Evolutionary conservation across 164 flowering plant genomes (phyloP).

Genomic region (Berberis thunbergii): DNA sequence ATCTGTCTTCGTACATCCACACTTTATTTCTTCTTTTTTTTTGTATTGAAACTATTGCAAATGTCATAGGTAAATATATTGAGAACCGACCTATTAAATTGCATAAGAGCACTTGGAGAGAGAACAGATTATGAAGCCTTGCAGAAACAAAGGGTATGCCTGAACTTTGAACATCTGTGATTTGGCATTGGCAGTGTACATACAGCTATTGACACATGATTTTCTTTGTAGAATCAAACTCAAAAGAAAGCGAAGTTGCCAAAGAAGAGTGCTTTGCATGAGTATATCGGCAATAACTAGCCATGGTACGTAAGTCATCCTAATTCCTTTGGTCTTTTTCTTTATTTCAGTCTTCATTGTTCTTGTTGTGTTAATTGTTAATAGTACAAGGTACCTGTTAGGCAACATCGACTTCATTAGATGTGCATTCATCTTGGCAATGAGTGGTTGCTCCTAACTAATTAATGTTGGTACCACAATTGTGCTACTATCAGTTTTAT

Average conservation of each 20-base stretch:
- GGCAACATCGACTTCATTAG: too few relatives aligned
- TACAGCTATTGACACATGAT: neutral
- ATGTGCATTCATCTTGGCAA: too few relatives aligned
- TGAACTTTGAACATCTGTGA: neutral
- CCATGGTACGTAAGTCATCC: too few relatives aligned
- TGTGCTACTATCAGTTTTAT: too few relatives aligned
- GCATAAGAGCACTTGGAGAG: conserved; percentile 85
- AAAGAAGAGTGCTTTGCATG: conserved; percentile 80
- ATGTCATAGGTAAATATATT: conserved; percentile 26
- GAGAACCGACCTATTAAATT: conserved; percentile 32
- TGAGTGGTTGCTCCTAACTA: too few relatives aligned
- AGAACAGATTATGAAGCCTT: conserved; percentile 67
- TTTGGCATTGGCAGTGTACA: neutral
- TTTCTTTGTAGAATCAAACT: conserved; percentile 42
- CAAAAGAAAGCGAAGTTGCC: conserved; percentile 61
- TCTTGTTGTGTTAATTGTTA: too few relatives aligned
- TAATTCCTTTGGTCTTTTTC: too few relatives aligned
- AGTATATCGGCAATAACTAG: conserved; percentile 26
- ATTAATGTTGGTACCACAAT: too few relatives aligned
- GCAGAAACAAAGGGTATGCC: conserved; percentile 67
- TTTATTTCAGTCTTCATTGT: too few relatives aligned
- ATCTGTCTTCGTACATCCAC: too few relatives aligned
- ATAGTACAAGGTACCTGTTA: too few relatives aligned
- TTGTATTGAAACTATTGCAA: neutral
- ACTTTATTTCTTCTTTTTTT: neutral